A percentile compares a stretch with the other conserved stretches of the same genome.
Evolutionary conservation across 78 protist genomes (phyloP).

Genomic region (Dictyostelium intermedium): DNA sequence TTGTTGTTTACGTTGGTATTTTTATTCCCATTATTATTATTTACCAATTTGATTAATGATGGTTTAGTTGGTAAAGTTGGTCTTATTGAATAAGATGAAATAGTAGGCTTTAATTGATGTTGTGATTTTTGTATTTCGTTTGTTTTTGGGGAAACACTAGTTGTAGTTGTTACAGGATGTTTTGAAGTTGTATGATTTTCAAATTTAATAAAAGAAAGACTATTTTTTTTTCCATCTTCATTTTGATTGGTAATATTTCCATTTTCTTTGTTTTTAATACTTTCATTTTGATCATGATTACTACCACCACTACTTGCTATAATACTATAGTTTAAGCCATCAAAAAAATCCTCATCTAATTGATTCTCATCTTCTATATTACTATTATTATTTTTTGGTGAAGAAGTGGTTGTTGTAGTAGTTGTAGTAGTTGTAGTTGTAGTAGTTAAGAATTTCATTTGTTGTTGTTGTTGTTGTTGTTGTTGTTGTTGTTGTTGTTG

Average conservation of each 20-base stretch:
- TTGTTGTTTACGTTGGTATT: neutral
- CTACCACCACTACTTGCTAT: neutral
- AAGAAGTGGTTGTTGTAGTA: neutral
- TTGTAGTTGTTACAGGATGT: neutral
- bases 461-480: too few relatives aligned
- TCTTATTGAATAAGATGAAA: neutral
- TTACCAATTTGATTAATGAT: neutral
- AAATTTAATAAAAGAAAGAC: neutral
- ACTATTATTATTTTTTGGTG: neutral
- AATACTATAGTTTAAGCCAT: neutral
- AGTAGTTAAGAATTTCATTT: neutral
- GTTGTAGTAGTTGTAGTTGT: neutral
- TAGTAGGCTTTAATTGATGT: neutral
- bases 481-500: neutral
- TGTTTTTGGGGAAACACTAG: neutral
- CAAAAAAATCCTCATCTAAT: constrained; percentile 15
- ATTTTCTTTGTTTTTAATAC: neutral
- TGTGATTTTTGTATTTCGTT: neutral
- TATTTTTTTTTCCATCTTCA: neutral
- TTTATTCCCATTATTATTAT: neutral
- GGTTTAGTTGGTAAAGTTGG: neutral
- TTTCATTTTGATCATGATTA: too few relatives aligned
- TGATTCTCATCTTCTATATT: neutral
- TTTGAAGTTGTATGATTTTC: neutral
- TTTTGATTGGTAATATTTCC: neutral